Evolutionary conservation across 2,329 filamentous ascomycete genomes (phyloP).

Genomic region (Trichothecium roseum): DNA sequence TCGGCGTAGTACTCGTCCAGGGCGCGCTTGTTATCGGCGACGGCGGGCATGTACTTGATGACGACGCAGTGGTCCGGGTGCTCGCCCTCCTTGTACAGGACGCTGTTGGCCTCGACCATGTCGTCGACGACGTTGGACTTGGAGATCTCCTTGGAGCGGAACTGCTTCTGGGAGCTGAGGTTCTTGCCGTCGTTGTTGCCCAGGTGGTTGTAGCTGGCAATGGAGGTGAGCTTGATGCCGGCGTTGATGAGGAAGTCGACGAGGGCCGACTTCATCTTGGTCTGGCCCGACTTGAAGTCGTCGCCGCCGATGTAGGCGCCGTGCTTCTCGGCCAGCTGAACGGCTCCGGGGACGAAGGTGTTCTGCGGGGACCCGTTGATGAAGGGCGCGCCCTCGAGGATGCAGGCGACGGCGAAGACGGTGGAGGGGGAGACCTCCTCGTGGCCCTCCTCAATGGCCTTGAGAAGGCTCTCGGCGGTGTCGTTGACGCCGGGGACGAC

Average conservation of each 20-base stretch:
- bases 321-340: slow-evolving; percentile 80
- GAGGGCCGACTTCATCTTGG: slow-evolving; percentile 99
- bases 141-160: slow-evolving; percentile 97
- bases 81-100: slow-evolving; percentile 85
- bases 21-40: slow-evolving; percentile 97
- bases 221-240: slow-evolving; percentile 96
- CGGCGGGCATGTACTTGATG: slow-evolving; percentile 99
- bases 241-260: slow-evolving; percentile 98
- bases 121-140: slow-evolving; percentile 99
- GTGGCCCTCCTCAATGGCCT: slow-evolving; percentile 77
- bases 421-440: slow-evolving; percentile 91
- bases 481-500: slow-evolving; percentile 85
- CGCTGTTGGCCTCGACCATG: slow-evolving; percentile 92
- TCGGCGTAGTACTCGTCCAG: slow-evolving; percentile 98
- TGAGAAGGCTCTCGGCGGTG: slow-evolving; percentile 86
- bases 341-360: slow-evolving; percentile 90
- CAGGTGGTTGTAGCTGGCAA: slow-evolving; percentile 98
- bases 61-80: slow-evolving; percentile 97
- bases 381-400: slow-evolving; percentile 83
- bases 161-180: slow-evolving; percentile 92
- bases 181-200: slow-evolving; percentile 99
- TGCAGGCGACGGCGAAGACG: slow-evolving; percentile 88
- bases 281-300: slow-evolving; percentile 99
- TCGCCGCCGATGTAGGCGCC: slow-evolving; percentile 90
- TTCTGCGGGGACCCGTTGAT: slow-evolving; percentile 99